These are phyloP conservation scores for Tylopilus balloui DNA, from an alignment of 768 basidiomycete species.

Conservation along the genomic window DNA sequence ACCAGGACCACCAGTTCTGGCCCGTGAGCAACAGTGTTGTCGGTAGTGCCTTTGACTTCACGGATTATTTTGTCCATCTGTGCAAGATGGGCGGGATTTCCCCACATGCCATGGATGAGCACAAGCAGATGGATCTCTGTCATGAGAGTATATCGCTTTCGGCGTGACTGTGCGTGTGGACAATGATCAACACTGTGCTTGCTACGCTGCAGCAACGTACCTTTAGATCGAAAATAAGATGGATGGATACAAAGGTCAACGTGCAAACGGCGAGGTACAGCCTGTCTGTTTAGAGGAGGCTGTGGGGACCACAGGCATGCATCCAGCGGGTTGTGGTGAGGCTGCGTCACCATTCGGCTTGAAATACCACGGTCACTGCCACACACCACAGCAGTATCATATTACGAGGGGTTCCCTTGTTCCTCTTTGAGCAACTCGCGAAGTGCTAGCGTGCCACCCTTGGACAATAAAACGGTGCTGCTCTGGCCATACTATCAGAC, in stretches of 20 bases:
- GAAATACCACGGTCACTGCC: not conserved
- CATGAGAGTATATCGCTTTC: slow-evolving; percentile 17
- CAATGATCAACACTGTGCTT: not conserved
- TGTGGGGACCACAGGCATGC: slow-evolving; percentile 1
- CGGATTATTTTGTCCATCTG: slow-evolving; percentile 51
- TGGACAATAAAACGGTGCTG: slow-evolving; percentile 2
- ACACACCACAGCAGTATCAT: not conserved
- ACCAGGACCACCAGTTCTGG: slow-evolving; percentile 57
- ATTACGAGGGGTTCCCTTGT: not conserved
- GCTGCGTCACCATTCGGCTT: slow-evolving; percentile 2
- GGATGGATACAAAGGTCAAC: not conserved
- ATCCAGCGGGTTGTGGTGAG: not conserved
- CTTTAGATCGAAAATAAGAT: not conserved
- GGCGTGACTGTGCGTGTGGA: not conserved
- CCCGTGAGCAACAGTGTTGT: slow-evolving; percentile 28
- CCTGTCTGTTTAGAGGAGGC: not conserved
- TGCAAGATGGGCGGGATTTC: slow-evolving; percentile 59
- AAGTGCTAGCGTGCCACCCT: not conserved
- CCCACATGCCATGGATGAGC: slow-evolving; percentile 74
- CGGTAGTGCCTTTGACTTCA: slow-evolving; percentile 35
- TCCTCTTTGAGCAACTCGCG: not conserved
- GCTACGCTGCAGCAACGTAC: not conserved
- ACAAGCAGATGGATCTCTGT: slow-evolving; percentile 39
- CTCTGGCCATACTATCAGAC: not conserved
- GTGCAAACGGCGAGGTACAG: slow-evolving; percentile 2